Conservation (phyloP, 1,139 yeast genomes). For the Wickerhamiella pararugosa region DNA sequence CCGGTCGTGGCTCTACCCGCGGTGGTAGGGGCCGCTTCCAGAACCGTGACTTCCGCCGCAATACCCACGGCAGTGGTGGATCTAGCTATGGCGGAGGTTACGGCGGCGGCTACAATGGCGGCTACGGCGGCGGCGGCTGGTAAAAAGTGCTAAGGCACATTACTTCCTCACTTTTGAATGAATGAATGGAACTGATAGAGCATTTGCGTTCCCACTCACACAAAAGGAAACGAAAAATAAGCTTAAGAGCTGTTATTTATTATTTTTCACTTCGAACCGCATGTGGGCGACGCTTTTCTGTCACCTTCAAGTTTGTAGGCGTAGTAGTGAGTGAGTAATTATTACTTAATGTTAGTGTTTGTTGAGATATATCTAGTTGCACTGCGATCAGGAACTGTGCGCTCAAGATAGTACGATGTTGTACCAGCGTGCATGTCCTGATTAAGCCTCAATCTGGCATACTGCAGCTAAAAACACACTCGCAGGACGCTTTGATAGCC, state of each 20-base stretch:
- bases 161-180: slow-evolving; percentile 1
- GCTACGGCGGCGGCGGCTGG: slow-evolving; percentile 22
- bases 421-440: too few species aligned
- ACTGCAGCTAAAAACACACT: too few species aligned
- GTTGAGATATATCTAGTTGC: neutral
- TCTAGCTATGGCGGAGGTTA: slow-evolving; percentile 21
- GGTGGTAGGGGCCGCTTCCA: slow-evolving; percentile 29
- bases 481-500: too few species aligned
- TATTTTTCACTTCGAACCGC: neutral
- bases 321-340: neutral
- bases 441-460: too few species aligned
- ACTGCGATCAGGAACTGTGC: neutral
- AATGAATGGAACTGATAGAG: neutral
- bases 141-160: slow-evolving; percentile 7
- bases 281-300: slow-evolving; percentile 1
- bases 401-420: too few species aligned
- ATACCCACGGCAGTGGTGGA: slow-evolving; percentile 21
- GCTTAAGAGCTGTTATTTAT: neutral
- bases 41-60: slow-evolving; percentile 27
- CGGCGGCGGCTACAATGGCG: slow-evolving; percentile 20
- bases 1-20: slow-evolving; percentile 42
- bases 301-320: neutral
- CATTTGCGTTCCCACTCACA: slow-evolving; percentile 1
- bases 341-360: neutral
- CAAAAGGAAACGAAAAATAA: neutral